Evolutionary conservation across 2,329 filamentous ascomycete species (phyloP).

Genomic region (Botrytis elliptica): DNA sequence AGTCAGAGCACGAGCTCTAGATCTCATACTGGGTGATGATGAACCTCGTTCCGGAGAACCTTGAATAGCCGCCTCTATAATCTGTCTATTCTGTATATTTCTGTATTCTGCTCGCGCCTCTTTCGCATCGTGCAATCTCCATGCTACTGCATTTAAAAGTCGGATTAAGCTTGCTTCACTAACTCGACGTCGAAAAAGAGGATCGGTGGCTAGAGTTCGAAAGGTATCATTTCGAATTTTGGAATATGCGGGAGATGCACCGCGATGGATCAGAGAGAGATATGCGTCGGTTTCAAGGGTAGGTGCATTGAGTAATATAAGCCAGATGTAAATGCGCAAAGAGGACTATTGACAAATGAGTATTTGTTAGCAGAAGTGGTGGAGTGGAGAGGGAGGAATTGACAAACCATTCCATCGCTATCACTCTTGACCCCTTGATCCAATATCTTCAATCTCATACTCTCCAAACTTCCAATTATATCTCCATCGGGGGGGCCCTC

Average conservation of each 20-base stretch:
- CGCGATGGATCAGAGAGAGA: slow-evolving; percentile 84
- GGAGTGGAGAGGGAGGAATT: slow-evolving; percentile 7
- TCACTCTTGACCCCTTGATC: slow-evolving; percentile 75
- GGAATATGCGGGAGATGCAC: slow-evolving; percentile 88
- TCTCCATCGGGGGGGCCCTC: slow-evolving; percentile 77
- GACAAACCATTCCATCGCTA: slow-evolving; percentile 73
- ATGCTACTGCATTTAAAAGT: slow-evolving; percentile 90
- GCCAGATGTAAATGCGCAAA: slow-evolving; percentile 91
- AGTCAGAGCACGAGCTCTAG: slow-evolving; percentile 54
- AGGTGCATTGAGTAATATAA: slow-evolving; percentile 85
- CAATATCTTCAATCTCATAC: slow-evolving; percentile 69
- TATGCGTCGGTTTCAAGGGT: slow-evolving; percentile 85
- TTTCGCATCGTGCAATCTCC: slow-evolving; percentile 82
- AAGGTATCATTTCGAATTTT: slow-evolving; percentile 99
- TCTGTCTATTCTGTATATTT: slow-evolving; percentile 20
- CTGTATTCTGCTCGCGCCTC: slow-evolving; percentile 39
- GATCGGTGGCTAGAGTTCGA: slow-evolving; percentile 91
- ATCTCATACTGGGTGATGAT: slow-evolving; percentile 39
- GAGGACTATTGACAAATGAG: slow-evolving; percentile 63
- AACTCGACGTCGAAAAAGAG: slow-evolving; percentile 92
- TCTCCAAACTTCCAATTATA: slow-evolving; percentile 63
- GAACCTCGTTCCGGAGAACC: slow-evolving; percentile 36
- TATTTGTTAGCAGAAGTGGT: slow-evolving; percentile 20
- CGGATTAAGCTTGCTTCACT: slow-evolving; percentile 94
- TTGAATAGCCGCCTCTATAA: slow-evolving; percentile 32